Base-by-base conservation (phyloP, 2,329 filamentous ascomycete genomes). In the Exophiala calicioides region DNA sequence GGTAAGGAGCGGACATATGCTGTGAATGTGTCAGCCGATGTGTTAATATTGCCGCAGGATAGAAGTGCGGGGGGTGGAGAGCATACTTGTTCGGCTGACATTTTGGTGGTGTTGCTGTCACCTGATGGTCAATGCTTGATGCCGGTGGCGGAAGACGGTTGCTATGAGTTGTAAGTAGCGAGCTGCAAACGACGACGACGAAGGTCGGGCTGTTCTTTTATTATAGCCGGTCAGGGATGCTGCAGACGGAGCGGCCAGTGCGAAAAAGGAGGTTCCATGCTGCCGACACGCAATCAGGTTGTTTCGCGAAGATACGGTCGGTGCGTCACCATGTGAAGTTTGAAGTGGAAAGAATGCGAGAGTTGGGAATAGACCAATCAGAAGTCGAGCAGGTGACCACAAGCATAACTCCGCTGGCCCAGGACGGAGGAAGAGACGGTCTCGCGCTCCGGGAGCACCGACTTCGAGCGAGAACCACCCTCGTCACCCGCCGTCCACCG, bases 1-100 rank as follows among this genome's bases (percentile, higher is more conserved):
- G 41, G 49, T 70, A 70, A 33, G 64, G 62, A 73, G 79, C 61
- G 88, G 74, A 27, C 12, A 9, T 39, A 6, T 20, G 15, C 24
- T 37, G 30, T 36, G 13, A 23, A 7, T n/a, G 7, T 37, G 19
- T 37, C 20, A 37, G 19, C 6, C n/a, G 13, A 15, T 5, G n/a
- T n/a, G n/a, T n/a, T n/a, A n/a, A n/a, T n/a, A n/a, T n/a, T n/a
- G n/a, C n/a, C n/a, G n/a, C n/a, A n/a, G n/a, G n/a, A n/a, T n/a
- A n/a, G n/a, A n/a, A n/a, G n/a, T n/a, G n/a, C n/a, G n/a, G n/a
- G n/a, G n/a, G n/a, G n/a, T n/a, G n/a, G n/a, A n/a, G n/a, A n/a
- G n/a, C 40, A 39, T 33, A 37, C 34, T 12, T 27, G 24, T 12
- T 27, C 24, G 20, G 21, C n/a, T 18, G 42, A 37, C 42, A 44